phyloP scores from a whole-genome alignment of 2,329 filamentous ascomycete species.

The Beauveria pseudobassiana region DNA sequence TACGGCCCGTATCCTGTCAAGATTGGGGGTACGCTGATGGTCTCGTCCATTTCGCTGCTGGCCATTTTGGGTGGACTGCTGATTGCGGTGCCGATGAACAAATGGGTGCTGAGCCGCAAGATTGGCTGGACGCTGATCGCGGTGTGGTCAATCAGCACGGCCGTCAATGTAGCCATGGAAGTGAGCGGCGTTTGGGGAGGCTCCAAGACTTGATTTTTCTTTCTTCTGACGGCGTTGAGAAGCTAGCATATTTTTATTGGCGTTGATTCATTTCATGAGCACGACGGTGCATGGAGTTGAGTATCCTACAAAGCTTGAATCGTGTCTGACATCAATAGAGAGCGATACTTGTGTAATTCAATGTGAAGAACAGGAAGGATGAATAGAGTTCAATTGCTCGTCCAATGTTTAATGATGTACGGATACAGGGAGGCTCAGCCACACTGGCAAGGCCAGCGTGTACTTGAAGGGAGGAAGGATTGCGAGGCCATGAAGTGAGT shows the following conservation, averaged over 20 bases:
- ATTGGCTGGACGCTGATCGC: constrained; percentile 76
- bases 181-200: constrained; percentile 47
- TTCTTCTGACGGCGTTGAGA: not conserved
- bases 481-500: too few species aligned
- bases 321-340: too few species aligned
- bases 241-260: not conserved
- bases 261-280: not conserved
- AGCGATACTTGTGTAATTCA: too few species aligned
- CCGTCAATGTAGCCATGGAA: constrained; percentile 76
- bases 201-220: constrained; percentile 10
- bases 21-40: constrained; percentile 75
- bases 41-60: constrained; percentile 78
- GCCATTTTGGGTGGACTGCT: constrained; percentile 72
- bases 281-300: not conserved
- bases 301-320: too few species aligned
- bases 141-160: constrained; percentile 74
- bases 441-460: not conserved
- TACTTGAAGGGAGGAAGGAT: not conserved
- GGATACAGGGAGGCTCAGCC: not conserved
- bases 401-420: not conserved
- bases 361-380: too few species aligned
- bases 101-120: constrained; percentile 74
- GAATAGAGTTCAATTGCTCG: not conserved
- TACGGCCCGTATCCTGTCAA: constrained; percentile 77
- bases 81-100: constrained; percentile 73